phyloP scores from a whole-genome alignment of 2,329 filamentous ascomycete genomes.

The Celoporthe dispersa region DNA sequence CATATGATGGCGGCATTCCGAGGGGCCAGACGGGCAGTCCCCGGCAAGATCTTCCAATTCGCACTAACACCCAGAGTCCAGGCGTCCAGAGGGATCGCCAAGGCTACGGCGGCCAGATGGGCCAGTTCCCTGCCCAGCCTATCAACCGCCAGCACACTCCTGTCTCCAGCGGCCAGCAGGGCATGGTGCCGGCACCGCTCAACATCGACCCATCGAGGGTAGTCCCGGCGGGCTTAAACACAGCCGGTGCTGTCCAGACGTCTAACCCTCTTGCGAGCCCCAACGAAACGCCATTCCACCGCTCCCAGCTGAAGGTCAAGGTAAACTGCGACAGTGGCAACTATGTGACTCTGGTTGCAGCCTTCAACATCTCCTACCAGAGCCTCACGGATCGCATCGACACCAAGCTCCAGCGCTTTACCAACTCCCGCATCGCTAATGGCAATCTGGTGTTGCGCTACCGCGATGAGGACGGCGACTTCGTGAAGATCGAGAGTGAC shows the following conservation, averaged over 20 bases:
- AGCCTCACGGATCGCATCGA: conserved; percentile 95
- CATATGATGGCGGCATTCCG: conserved; percentile 67
- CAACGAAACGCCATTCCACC: conserved; percentile 59
- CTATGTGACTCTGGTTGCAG: conserved; percentile 93
- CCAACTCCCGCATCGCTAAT: conserved; percentile 79
- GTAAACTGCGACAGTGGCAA: conserved; percentile 86
- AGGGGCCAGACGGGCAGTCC: conserved; percentile 85
- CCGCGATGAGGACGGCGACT: conserved; percentile 89
- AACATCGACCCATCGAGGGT: conserved; percentile 38
- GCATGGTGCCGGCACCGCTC: conserved; percentile 41
- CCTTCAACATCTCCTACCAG: conserved; percentile 92
- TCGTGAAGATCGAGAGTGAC: conserved; percentile 90
- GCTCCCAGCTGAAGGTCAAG: conserved; percentile 89
- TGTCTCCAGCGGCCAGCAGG: conserved; percentile 41
- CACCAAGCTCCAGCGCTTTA: conserved; percentile 87
- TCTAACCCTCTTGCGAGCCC: conserved; percentile 37
- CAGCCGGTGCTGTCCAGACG: conserved; percentile 40
- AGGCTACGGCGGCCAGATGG: conserved; percentile 52
- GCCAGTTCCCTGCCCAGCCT: conserved; percentile 61
- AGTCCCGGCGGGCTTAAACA: conserved; percentile 41
- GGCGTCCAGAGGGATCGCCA: conserved; percentile 67
- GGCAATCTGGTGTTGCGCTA: conserved; percentile 88
- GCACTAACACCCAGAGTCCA: conserved; percentile 73
- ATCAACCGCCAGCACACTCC: conserved; percentile 52
- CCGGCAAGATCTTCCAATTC: conserved; percentile 66